A percentile compares a stretch with the other conserved stretches of the same genome.
Conservation (phyloP, 1,139 yeast genomes). For the Scheffersomyces parashehatae region DNA sequence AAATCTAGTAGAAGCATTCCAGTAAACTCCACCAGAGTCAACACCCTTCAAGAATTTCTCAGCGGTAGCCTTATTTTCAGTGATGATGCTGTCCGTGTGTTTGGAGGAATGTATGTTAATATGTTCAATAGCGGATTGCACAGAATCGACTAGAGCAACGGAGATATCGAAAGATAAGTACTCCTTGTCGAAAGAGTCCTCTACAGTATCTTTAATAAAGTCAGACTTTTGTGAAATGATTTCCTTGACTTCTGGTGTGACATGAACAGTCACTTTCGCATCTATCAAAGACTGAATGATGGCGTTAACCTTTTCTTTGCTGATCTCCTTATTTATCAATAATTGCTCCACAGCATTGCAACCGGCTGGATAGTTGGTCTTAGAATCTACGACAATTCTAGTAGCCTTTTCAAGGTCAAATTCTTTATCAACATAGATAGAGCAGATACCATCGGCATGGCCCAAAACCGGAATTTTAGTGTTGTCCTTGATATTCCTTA, state of each 20-base stretch:
- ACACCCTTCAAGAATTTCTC: constrained; percentile 78
- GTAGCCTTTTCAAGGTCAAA: constrained; percentile 79
- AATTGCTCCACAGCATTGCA: constrained; percentile 95
- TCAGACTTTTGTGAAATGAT: constrained; percentile 12
- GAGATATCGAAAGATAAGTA: constrained; percentile 82
- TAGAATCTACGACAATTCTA: constrained; percentile 76
- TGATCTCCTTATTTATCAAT: constrained; percentile 61
- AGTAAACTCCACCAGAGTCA: constrained; percentile 96
- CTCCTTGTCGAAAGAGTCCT: constrained; percentile 74
- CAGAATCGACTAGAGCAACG: constrained; percentile 57
- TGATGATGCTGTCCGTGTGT: constrained; percentile 91
- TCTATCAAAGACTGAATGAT: constrained; percentile 52
- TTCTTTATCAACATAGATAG: constrained; percentile 74
- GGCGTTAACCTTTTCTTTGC: constrained; percentile 36
- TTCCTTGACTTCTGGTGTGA: constrained; percentile 51
- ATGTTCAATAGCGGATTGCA: constrained; percentile 74
- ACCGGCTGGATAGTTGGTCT: constrained; percentile 97
- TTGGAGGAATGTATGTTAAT: constrained; percentile 91
- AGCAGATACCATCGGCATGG: constrained; percentile 97
- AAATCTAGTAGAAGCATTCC: constrained; percentile 96
- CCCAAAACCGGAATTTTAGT: constrained; percentile 97
- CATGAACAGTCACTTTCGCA: constrained; percentile 75
- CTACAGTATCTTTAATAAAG: constrained; percentile 25
- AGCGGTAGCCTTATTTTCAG: constrained; percentile 70
- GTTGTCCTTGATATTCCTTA: constrained; percentile 75